A percentile compares a stretch with the other conserved stretches of the same genome.
Conservation (phyloP, 345 rosid species). For the Boechera divaricarpa region DNA sequence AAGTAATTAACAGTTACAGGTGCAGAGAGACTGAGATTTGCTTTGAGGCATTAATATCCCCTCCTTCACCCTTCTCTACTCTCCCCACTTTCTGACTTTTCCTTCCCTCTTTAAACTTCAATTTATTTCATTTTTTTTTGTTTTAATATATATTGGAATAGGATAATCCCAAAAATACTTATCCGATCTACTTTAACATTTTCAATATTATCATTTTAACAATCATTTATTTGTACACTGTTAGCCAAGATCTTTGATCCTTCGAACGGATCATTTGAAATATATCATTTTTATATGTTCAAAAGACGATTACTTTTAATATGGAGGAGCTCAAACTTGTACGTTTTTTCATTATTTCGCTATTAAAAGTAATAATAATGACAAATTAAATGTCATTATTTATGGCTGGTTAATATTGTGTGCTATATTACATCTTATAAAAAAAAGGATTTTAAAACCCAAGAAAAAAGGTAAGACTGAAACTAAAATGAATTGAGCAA, state of each 20-base stretch:
- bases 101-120: neutral
- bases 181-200: neutral
- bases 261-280: neutral
- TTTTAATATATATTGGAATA: neutral
- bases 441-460: no score
- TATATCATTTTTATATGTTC: neutral
- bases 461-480: no score
- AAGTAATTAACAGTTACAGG: slow-evolving; percentile 45
- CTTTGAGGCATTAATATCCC: slow-evolving; percentile 51
- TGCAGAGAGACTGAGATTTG: slow-evolving; percentile 48
- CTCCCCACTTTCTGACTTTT: slow-evolving; percentile 28
- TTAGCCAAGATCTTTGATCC: neutral
- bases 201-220: neutral
- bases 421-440: no score
- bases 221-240: neutral
- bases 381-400: no score
- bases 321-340: neutral
- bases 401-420: no score
- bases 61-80: slow-evolving; percentile 26
- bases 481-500: no score
- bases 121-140: neutral
- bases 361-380: neutral
- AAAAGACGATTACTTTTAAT: neutral
- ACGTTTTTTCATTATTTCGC: neutral
- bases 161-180: neutral